A percentile compares a stretch with the other conserved stretches of the same genome.
Conservation (phyloP, 345 rosid species). For the Nasturtium officinale region DNA sequence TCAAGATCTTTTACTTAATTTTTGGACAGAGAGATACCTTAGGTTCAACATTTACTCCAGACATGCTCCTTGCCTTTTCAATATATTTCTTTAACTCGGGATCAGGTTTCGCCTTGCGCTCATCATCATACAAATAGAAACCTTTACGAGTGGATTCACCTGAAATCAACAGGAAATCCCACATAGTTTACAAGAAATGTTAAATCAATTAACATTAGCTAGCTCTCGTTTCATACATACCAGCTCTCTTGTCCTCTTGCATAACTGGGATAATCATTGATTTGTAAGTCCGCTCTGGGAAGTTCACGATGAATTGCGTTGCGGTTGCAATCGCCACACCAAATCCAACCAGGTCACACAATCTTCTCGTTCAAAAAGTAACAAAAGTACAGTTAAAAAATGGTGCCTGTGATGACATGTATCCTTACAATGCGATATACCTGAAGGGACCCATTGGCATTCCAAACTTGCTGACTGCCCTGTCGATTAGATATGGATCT, state of each 20-base stretch:
- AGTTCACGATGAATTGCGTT: conserved; percentile 73
- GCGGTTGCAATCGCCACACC: conserved; percentile 90
- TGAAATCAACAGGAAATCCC: conserved; percentile 39
- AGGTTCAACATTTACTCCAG: conserved; percentile 71
- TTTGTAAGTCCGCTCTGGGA: conserved; percentile 79
- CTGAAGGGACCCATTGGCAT: conserved; percentile 99
- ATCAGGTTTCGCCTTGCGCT: conserved; percentile 87
- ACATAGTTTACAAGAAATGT: conserved; percentile 17
- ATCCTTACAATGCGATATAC: conserved; percentile 39
- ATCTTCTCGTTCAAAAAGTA: conserved; percentile 48
- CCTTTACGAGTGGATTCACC: conserved; percentile 89
- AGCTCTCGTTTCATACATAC: conserved; percentile 42
- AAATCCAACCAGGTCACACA: conserved; percentile 88
- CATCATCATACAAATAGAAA: conserved; percentile 77
- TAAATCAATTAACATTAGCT: conserved; percentile 8
- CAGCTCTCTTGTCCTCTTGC: conserved; percentile 95
- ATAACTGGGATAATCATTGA: conserved; percentile 81
- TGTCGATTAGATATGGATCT: conserved; percentile 78
- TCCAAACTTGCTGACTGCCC: conserved; percentile 80
- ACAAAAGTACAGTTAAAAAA: background rate
- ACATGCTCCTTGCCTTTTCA: conserved; percentile 78
- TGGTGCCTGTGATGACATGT: background rate
- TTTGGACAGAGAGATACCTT: conserved; percentile 54
- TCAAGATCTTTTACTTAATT: background rate
- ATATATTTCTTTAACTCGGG: conserved; percentile 74